These are phyloP conservation scores for Phytopythium sindhum DNA, from an alignment of 352 stramenopile species.

Conservation along the genomic window DNA sequence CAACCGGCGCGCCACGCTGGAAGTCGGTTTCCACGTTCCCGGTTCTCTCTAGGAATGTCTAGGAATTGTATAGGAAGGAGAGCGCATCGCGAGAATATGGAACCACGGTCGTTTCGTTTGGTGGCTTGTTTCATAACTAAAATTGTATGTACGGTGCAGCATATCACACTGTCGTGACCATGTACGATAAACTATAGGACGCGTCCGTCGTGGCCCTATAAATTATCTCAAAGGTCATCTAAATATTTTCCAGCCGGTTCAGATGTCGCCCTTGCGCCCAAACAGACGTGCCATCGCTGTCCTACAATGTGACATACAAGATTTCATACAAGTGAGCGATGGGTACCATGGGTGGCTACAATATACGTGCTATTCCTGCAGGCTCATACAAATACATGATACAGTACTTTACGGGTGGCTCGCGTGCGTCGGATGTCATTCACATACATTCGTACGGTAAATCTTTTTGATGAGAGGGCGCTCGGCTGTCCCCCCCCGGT, in stretches of 20 bases:
- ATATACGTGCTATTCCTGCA: background rate
- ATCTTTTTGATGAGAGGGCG: background rate
- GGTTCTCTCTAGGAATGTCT: background rate
- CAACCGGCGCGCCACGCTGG: background rate
- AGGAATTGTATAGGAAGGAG: background rate
- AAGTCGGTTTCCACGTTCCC: background rate
- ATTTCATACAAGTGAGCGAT: background rate
- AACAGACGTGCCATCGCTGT: too few species aligned
- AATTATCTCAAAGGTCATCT: background rate
- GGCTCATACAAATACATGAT: background rate
- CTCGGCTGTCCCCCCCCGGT: background rate
- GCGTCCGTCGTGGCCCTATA: background rate
- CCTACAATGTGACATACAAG: background rate
- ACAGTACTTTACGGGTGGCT: background rate
- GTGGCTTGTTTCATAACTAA: too few species aligned
- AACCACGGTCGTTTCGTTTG: background rate
- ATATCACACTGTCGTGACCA: too few species aligned
- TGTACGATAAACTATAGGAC: too few species aligned
- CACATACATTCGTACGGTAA: background rate
- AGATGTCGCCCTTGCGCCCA: background rate
- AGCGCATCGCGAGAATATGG: slow-evolving; percentile 1
- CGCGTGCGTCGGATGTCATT: background rate
- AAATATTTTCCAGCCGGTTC: background rate
- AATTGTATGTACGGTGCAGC: background rate
- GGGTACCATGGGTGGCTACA: slow-evolving; percentile 1